A percentile compares a stretch with the other conserved stretches of the same genome.
phyloP scores from a whole-genome alignment of 106 monocot species.

The Cymbidium sinense region DNA sequence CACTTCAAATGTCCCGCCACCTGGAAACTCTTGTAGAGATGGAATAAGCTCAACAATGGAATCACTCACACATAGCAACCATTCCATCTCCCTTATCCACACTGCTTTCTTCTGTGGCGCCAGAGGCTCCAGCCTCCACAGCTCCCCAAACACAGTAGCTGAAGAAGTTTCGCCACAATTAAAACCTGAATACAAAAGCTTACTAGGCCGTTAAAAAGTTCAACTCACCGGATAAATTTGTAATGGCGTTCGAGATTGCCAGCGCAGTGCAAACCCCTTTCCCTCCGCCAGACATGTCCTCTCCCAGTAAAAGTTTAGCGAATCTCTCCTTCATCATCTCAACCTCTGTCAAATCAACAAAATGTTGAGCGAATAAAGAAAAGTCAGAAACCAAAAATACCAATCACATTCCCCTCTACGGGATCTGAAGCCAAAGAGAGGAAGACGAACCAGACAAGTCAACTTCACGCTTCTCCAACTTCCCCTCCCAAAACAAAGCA shows the following conservation, averaged over 20 bases:
- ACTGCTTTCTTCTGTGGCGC: constrained; percentile 74
- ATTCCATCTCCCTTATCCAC: constrained; percentile 94
- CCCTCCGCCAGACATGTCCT: constrained; percentile 96
- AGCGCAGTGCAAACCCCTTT: constrained; percentile 95
- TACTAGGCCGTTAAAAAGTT: background rate
- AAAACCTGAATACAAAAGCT: background rate
- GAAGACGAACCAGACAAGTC: constrained; percentile 40
- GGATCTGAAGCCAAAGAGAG: background rate
- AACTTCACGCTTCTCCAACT: constrained; percentile 36
- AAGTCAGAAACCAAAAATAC: background rate
- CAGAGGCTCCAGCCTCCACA: constrained; percentile 89
- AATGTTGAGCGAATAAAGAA: background rate
- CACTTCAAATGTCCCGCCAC: constrained; percentile 86
- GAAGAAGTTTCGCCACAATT: background rate
- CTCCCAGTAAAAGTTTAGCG: constrained; percentile 85
- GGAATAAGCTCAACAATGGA: constrained; percentile 90
- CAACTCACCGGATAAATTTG: constrained; percentile 79
- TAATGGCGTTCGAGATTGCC: constrained; percentile 95
- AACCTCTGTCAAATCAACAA: constrained; percentile 39
- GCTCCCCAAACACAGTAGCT: constrained; percentile 93
- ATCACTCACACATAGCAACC: constrained; percentile 79
- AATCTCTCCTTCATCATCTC: constrained; percentile 99
- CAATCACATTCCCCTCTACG: background rate
- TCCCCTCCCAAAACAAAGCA: constrained; percentile 37
- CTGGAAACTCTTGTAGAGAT: constrained; percentile 81